Base-by-base conservation (phyloP, 2,329 filamentous ascomycete genomes). In the Paraphaeosphaeria sporulosa region DNA sequence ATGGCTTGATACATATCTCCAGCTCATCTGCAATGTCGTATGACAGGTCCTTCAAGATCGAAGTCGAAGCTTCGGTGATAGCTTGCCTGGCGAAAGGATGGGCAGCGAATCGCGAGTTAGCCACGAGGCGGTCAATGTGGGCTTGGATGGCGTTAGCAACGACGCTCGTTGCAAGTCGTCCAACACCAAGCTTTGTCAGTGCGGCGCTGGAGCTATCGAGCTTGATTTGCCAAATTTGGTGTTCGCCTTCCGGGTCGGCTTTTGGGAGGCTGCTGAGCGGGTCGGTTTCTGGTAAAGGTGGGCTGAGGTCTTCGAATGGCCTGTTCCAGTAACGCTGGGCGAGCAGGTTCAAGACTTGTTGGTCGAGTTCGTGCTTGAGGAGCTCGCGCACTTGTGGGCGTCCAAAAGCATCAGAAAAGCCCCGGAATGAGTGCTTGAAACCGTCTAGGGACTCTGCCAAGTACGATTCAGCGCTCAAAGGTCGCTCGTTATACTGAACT, bases 1-100 rank as follows among this genome's bases (percentile, higher is more conserved):
- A 99, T 0, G 96, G 95, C 78, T 99, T 99, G 79, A 99, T 96
- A 75, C 94, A 99, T 75, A 98, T 98, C 78, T 99, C 95, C 0
- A 99, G 92, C 79, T 98, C 95, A 72, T 99, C 96, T 64, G 92
- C 95, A 1, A 96, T 99, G 78, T 94, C 95, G 80, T 97, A 98
- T 65, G 96, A 97, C 15, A 94, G 86, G 71, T 99, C 95, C 66
- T 95, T 95, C 13, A 99, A 81, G 55, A 99, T 98, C 27, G 88
- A 90, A 0, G 92, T 91, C 1, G 93, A 93, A 0, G 95, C 94
- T 69, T 97, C 93, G 50, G 89, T 91, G 66, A 99, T 98, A n/a
- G 93, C 92, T 76, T 95, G 89, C 38, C 92, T 90, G 10, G 95
- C 95, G 70, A 95, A 97, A 0, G 96, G 95, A 72, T 99, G 95